These are phyloP conservation scores for Wickerhamomyces strasburgensis DNA, from an alignment of 805 yeast species.

Conservation along the genomic window DNA sequence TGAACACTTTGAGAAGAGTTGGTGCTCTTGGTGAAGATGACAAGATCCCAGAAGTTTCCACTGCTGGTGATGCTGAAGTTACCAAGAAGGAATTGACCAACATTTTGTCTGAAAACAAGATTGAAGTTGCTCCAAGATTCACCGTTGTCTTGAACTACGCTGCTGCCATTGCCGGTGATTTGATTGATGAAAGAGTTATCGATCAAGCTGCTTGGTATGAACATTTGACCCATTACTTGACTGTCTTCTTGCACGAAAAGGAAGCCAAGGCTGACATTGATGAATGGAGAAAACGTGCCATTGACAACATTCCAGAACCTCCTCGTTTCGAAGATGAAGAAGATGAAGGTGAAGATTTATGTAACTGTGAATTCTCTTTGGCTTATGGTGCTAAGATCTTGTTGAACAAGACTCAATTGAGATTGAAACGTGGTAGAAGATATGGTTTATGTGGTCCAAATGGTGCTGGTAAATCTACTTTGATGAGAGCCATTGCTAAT, in stretches of 20 bases:
- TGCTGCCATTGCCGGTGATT: conserved; percentile 97
- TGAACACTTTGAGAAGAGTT: conserved; percentile 96
- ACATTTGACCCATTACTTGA: conserved; percentile 87
- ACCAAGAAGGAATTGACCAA: conserved; percentile 77
- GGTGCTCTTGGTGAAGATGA: conserved; percentile 94
- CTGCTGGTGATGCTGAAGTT: conserved; percentile 94
- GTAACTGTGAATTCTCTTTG: conserved; percentile 99
- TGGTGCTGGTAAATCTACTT: conserved; percentile 99
- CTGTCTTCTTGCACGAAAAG: conserved; percentile 91
- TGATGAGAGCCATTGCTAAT: conserved; percentile 96
- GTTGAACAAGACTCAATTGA: conserved; percentile 98
- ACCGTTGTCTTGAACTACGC: conserved; percentile 71
- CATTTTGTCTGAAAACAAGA: conserved; percentile 61
- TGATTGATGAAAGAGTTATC: conserved; percentile 95
- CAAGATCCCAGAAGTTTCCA: conserved; percentile 91
- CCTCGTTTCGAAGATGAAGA: conserved; percentile 94
- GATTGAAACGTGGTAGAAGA: conserved; percentile 98
- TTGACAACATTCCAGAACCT: conserved; percentile 97
- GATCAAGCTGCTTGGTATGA: conserved; percentile 90
- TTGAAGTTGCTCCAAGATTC: conserved; percentile 68
- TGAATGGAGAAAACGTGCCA: conserved; percentile 91
- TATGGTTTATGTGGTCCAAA: conserved; percentile 99
- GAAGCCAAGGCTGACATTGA: conserved; percentile 88
- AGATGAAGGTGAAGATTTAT: conserved; percentile 98
- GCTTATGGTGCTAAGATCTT: conserved; percentile 99